These are phyloP conservation scores for Haplosporangium gracile DNA, from an alignment of 192 early-diverging fungal genomes.

Conservation along the genomic window DNA sequence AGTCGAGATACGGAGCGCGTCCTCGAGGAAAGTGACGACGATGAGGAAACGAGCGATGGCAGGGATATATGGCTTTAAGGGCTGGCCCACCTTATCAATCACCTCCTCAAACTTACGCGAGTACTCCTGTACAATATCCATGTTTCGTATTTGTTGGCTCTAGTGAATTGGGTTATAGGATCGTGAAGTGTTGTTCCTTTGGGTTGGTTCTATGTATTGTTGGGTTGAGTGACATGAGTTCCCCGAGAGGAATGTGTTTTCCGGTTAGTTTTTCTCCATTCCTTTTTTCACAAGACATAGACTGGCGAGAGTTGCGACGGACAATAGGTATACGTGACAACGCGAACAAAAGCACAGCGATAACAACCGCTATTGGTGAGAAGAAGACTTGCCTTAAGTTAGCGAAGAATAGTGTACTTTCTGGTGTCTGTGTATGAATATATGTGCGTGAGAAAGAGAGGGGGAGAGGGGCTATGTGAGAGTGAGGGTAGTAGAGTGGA, in stretches of 20 bases:
- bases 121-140: conserved; percentile 64
- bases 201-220: not conserved
- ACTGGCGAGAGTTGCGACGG: not conserved
- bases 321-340: not conserved
- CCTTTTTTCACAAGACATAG: not conserved
- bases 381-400: not conserved
- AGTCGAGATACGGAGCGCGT: conserved; percentile 87
- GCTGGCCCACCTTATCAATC: conserved; percentile 80
- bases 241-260: not conserved
- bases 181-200: not conserved
- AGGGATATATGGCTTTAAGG: conserved; percentile 93
- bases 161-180: not conserved
- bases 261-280: not conserved
- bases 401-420: not conserved
- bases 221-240: not conserved
- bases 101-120: conserved; percentile 78
- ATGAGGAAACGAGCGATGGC: conserved; percentile 93
- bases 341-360: not conserved
- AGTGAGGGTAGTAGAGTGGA: not conserved
- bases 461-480: not conserved
- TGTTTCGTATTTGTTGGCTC: conserved; percentile 14
- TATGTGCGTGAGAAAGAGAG: not conserved
- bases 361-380: not conserved
- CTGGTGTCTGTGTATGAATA: not conserved
- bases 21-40: conserved; percentile 96